These are phyloP conservation scores for Cladosporium sp. DNA, from an alignment of 2,329 filamentous ascomycete species.

Conservation along the genomic window DNA sequence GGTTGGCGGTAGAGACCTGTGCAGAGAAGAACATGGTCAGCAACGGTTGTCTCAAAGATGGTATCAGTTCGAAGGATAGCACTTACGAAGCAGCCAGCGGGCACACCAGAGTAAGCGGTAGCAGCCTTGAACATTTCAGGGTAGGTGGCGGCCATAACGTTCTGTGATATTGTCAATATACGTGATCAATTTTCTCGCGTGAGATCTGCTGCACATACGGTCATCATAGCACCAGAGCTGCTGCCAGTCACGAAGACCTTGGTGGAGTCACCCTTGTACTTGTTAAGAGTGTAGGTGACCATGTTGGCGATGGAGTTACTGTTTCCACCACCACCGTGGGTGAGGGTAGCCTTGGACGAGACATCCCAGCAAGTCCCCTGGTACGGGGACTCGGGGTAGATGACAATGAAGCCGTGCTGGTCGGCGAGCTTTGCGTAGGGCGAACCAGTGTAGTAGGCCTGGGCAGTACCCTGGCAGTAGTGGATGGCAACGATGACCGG, in stretches of 20 bases:
- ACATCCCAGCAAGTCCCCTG: conserved; percentile 62
- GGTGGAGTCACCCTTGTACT: conserved; percentile 53
- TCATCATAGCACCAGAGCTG: conserved; percentile 59
- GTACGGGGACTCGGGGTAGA: conserved; percentile 58
- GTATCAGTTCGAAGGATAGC: neutral
- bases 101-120: conserved; percentile 54
- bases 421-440: conserved; percentile 57
- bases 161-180: conserved; percentile 27
- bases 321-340: conserved; percentile 59
- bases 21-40: neutral
- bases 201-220: conserved; percentile 31
- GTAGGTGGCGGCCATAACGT: conserved; percentile 54
- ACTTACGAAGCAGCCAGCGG: conserved; percentile 54
- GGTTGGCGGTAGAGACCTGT: conserved; percentile 38
- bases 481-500: conserved; percentile 39
- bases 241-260: conserved; percentile 58
- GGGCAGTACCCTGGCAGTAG: conserved; percentile 58
- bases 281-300: conserved; percentile 56
- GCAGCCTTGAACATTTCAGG: conserved; percentile 56
- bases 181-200: conserved; percentile 1
- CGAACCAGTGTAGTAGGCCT: conserved; percentile 51
- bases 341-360: conserved; percentile 54
- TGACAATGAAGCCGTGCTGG: conserved; percentile 58
- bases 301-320: conserved; percentile 60
- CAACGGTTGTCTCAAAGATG: neutral